Conservation (phyloP, 129 eudicot genomes). For the Sambucus nigra region DNA sequence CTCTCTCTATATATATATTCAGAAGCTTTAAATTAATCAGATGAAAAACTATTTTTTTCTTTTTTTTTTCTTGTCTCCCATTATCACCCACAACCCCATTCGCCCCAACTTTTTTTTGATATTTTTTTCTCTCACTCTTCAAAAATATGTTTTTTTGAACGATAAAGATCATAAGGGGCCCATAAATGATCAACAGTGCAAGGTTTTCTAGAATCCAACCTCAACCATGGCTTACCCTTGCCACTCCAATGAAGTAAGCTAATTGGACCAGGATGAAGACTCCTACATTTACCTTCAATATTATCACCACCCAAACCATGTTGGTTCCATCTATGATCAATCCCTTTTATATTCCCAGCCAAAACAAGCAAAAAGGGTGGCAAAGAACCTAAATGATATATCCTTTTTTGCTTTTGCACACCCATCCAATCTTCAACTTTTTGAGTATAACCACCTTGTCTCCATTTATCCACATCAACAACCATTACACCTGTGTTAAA, state of each 20-base stretch:
- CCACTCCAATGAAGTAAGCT: conserved; percentile 38
- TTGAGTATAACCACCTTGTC: conserved; percentile 25
- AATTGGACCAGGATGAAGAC: conserved; percentile 29
- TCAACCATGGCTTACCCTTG: conserved; percentile 32
- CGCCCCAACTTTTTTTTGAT: background rate
- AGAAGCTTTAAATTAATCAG: background rate
- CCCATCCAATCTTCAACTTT: conserved; percentile 40
- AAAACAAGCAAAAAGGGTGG: conserved; percentile 47
- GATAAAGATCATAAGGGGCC: conserved; percentile 35
- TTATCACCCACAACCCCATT: background rate
- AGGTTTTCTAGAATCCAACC: conserved; percentile 20
- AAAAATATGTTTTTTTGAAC: conserved; percentile 15
- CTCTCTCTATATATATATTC: background rate
- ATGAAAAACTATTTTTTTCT: too few species aligned
- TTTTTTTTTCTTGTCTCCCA: background rate
- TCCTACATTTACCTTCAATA: conserved; percentile 24
- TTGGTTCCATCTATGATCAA: conserved; percentile 43
- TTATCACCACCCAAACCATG: conserved; percentile 35
- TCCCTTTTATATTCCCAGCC: conserved; percentile 33
- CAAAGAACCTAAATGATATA: conserved; percentile 40
- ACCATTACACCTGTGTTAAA: conserved; percentile 55
- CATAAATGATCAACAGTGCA: conserved; percentile 27
- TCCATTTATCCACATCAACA: conserved; percentile 36
- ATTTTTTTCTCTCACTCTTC: conserved; percentile 13
- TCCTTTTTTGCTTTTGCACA: conserved; percentile 36